Percentiles rank a stretch among this genome's conserved stretches.
phyloP scores from a whole-genome alignment of 768 basidiomycete species.

The Podaxis rugospora region DNA sequence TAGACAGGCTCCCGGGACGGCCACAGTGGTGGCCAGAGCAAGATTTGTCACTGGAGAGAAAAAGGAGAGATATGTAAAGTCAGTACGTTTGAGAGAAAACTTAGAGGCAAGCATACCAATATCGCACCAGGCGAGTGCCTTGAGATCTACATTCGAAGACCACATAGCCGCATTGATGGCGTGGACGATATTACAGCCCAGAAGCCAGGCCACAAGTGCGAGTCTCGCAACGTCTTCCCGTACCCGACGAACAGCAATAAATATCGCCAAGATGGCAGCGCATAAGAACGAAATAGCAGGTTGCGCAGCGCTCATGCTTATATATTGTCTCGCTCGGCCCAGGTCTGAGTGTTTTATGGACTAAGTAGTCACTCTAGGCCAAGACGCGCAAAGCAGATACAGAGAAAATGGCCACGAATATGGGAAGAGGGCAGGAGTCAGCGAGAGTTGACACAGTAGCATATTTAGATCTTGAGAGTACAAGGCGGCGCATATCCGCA shows the following conservation, averaged over 20 bases:
- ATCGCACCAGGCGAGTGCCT: constrained; percentile 69
- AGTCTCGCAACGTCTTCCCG: constrained; percentile 41
- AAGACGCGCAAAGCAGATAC: background rate
- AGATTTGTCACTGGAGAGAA: constrained; percentile 47
- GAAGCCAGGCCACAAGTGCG: constrained; percentile 50
- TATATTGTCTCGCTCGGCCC: background rate
- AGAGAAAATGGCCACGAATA: background rate
- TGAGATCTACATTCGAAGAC: constrained; percentile 44
- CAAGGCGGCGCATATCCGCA: background rate
- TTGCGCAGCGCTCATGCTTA: constrained; percentile 30
- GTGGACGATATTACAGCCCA: constrained; percentile 41
- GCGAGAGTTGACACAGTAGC: background rate
- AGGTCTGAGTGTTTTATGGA: background rate
- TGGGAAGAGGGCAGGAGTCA: background rate
- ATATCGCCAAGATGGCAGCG: constrained; percentile 32
- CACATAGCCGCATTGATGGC: constrained; percentile 61
- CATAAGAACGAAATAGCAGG: constrained; percentile 42
- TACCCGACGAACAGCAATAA: constrained; percentile 41
- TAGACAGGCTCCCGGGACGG: constrained; percentile 55
- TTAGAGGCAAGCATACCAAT: constrained; percentile 39
- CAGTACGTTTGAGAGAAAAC: background rate
- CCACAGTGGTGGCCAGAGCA: constrained; percentile 45
- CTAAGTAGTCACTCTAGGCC: background rate
- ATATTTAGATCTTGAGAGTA: background rate
- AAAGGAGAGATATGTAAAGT: background rate